Conservation (phyloP, 1,284 basidiomycete genomes). For the Phaffia rhodozyma region DNA sequence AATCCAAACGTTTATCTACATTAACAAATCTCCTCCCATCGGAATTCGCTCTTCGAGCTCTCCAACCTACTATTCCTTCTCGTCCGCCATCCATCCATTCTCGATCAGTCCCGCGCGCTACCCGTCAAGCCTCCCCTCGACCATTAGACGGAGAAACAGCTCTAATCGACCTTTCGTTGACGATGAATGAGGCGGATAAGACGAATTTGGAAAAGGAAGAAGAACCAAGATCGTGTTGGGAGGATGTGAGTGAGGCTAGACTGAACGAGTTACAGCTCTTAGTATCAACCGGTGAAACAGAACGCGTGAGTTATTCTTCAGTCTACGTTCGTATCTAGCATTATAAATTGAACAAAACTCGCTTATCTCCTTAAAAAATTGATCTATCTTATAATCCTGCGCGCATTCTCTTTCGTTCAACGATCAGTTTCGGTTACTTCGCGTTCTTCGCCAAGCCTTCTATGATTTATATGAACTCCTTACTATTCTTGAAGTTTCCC, state of each 20-base stretch:
- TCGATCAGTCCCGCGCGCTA: too few relatives aligned
- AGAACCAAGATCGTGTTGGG: constrained; percentile 36
- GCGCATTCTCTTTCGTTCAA: neutral
- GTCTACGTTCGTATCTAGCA: neutral
- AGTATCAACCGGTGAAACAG: constrained; percentile 60
- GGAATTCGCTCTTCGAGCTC: too few relatives aligned
- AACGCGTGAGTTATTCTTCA: constrained; percentile 47
- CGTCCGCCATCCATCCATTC: too few relatives aligned
- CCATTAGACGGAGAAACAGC: too few relatives aligned
- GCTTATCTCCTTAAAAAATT: neutral
- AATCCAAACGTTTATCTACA: too few relatives aligned
- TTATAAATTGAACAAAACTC: too few relatives aligned
- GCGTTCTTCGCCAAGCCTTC: constrained; percentile 50
- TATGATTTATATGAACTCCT: constrained; percentile 67
- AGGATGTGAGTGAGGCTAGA: constrained; percentile 60
- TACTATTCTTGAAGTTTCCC: constrained; percentile 50
- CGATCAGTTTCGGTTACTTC: constrained; percentile 50
- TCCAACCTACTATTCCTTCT: too few relatives aligned
- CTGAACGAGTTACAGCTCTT: constrained; percentile 67
- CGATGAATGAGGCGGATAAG: constrained; percentile 21
- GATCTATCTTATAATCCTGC: constrained; percentile 15
- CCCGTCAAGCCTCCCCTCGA: too few relatives aligned
- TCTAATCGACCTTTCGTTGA: too few relatives aligned
- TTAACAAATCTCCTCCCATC: too few relatives aligned
- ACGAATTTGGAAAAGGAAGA: constrained; percentile 27